Conservation (phyloP, 2,329 filamentous ascomycete species). For the Pseudopyricularia javanii region DNA sequence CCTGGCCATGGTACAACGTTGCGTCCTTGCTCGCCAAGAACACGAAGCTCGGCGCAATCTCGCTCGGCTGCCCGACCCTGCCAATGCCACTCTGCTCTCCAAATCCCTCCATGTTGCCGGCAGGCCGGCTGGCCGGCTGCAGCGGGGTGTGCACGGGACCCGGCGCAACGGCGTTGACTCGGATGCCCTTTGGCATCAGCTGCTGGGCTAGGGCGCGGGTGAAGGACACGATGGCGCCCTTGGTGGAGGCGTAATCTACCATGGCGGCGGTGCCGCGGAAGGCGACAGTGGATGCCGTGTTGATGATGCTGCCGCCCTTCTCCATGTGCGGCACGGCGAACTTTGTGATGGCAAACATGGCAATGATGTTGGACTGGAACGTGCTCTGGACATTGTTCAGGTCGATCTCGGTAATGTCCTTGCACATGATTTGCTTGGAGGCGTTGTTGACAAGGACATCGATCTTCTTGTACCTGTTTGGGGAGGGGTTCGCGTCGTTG, state of each 20-base stretch:
- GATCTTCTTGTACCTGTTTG: conserved; percentile 22
- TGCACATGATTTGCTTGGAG: conserved; percentile 40
- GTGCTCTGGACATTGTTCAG: conserved; percentile 40
- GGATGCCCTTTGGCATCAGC: conserved; percentile 41
- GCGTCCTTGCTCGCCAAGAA: conserved; percentile 27
- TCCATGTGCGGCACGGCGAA: conserved; percentile 41
- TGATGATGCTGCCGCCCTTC: conserved; percentile 49
- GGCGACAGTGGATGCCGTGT: conserved; percentile 72
- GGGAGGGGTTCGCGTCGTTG: not conserved
- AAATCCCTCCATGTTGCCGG: conserved; percentile 31
- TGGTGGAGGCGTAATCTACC: conserved; percentile 44
- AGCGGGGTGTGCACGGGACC: conserved; percentile 31
- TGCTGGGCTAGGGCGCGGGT: conserved; percentile 39
- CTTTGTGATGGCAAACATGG: conserved; percentile 48
- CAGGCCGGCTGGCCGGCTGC: conserved; percentile 26
- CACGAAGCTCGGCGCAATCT: conserved; percentile 26
- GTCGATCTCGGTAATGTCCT: conserved; percentile 39
- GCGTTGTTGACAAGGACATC: conserved; percentile 47
- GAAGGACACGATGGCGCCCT: conserved; percentile 45
- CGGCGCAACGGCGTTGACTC: conserved; percentile 34
- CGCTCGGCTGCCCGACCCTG: conserved; percentile 28
- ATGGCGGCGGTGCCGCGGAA: conserved; percentile 37
- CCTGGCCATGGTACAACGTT: conserved; percentile 24
- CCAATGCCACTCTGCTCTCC: conserved; percentile 23
- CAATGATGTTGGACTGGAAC: conserved; percentile 43